Conservation (phyloP, 306 rosid species). For the Morella rubra region DNA sequence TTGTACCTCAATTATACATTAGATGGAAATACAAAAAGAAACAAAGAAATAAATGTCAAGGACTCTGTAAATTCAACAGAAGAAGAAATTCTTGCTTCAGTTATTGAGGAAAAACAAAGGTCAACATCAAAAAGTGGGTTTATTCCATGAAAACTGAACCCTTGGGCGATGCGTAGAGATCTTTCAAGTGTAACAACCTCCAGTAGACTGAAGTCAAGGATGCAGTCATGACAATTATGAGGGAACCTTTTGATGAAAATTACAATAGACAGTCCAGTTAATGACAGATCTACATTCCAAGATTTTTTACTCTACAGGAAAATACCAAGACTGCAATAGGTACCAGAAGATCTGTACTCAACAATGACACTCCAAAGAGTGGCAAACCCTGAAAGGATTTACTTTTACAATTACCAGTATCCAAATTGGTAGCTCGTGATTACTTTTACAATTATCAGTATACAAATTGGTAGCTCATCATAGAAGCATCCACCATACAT, state of each 20-base stretch:
- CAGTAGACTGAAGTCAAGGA: background rate
- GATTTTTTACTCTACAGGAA: background rate
- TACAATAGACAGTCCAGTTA: background rate
- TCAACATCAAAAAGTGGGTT: background rate
- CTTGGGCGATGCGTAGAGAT: background rate
- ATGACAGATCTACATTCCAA: background rate
- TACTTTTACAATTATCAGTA: too few species aligned
- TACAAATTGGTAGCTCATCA: too few species aligned
- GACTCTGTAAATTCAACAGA: background rate
- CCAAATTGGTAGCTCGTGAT: background rate
- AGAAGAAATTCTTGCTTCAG: background rate
- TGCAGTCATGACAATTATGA: background rate
- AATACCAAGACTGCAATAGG: background rate
- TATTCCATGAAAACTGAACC: background rate
- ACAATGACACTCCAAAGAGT: background rate
- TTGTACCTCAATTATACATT: conserved; percentile 20
- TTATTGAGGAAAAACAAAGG: background rate
- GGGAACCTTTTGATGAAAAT: background rate
- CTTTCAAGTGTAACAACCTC: background rate
- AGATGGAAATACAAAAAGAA: conserved; percentile 6
- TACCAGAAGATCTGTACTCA: background rate
- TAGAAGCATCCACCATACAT: background rate
- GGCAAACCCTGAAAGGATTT: background rate
- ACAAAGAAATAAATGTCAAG: background rate
- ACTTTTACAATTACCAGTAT: background rate